Conservation (phyloP, 225 moss, liverwort and hornwort species). For the Neckera pumila region DNA sequence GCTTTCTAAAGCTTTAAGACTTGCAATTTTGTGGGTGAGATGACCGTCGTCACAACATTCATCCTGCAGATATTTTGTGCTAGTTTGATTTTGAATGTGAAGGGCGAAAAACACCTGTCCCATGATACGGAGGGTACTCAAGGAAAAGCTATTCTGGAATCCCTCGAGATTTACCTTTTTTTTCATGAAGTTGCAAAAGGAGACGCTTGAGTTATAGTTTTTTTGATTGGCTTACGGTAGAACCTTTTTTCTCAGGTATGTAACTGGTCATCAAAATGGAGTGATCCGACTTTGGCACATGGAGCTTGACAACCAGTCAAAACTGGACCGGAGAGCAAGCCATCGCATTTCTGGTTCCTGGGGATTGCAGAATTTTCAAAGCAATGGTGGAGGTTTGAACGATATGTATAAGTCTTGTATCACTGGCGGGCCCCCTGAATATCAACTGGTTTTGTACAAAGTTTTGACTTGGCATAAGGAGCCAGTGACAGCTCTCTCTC, state of each 20-base stretch:
- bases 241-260: conserved; percentile 21
- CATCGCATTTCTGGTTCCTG: conserved; percentile 26
- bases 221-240: neutral
- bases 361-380: conserved; percentile 27
- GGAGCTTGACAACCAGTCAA: conserved; percentile 47
- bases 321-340: conserved; percentile 36
- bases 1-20: neutral
- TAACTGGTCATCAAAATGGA: conserved; percentile 89
- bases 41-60: neutral
- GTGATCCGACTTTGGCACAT: conserved; percentile 83
- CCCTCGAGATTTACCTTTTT: neutral
- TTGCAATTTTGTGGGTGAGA: neutral
- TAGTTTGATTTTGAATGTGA: neutral
- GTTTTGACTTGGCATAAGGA: conserved; percentile 89
- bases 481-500: conserved; percentile 87
- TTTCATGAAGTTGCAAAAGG: neutral
- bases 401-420: conserved; percentile 38
- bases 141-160: neutral
- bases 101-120: neutral
- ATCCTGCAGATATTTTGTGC: neutral
- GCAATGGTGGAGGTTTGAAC: conserved; percentile 1
- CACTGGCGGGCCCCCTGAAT: conserved; percentile 74
- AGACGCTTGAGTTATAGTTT: neutral
- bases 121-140: neutral
- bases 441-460: conserved; percentile 86